phyloP scores from a whole-genome alignment of 2,329 filamentous ascomycete species.

The Capronia epimyces region DNA sequence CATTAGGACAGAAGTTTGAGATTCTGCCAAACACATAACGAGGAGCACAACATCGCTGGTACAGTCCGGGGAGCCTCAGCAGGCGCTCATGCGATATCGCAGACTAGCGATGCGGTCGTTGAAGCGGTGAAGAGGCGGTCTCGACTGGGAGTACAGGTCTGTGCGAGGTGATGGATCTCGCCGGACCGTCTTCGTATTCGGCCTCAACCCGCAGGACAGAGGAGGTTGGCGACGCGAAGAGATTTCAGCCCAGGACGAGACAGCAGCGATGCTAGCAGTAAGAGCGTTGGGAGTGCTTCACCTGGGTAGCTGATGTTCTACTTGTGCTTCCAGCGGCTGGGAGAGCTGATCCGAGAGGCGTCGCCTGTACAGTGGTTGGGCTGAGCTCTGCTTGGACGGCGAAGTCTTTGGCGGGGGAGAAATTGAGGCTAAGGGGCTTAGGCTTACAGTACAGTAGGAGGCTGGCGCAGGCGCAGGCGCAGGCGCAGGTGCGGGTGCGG shows the following conservation, averaged over 20 bases:
- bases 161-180: constrained; percentile 2
- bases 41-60: constrained; percentile 6
- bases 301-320: background rate
- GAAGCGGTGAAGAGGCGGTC: constrained; percentile 8
- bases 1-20: constrained; percentile 1
- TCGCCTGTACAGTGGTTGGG: background rate
- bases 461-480: background rate
- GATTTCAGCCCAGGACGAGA: too few species aligned
- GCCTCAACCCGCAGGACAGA: background rate
- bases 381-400: background rate
- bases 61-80: background rate
- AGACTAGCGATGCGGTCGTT: background rate
- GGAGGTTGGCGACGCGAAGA: too few species aligned
- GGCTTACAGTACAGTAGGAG: too few species aligned
- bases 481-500: too few species aligned
- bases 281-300: background rate
- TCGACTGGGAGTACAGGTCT: background rate
- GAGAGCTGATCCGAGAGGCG: background rate
- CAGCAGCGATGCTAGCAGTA: too few species aligned
- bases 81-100: background rate
- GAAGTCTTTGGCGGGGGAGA: background rate
- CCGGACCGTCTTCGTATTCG: background rate
- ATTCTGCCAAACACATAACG: constrained; percentile 10
- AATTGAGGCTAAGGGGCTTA: too few species aligned
- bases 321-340: background rate